Percentiles rank a stretch among this genome's conserved stretches.
These are phyloP conservation scores for Metarhizium album DNA, from an alignment of 2,329 filamentous ascomycete genomes.

Conservation along the genomic window DNA sequence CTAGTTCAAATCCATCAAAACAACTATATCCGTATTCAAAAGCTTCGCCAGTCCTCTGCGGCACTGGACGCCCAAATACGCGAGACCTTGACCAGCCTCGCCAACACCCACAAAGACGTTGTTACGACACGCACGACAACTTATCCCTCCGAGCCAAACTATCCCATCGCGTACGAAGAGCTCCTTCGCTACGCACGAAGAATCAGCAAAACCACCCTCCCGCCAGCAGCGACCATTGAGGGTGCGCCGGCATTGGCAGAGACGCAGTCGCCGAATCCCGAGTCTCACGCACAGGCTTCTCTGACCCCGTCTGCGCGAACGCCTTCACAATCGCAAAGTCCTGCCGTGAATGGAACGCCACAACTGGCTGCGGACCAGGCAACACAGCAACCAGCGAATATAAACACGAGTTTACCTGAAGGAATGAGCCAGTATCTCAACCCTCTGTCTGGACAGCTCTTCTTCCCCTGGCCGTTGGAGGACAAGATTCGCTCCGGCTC, in stretches of 20 bases:
- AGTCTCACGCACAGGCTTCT: constrained; percentile 18
- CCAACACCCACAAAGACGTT: constrained; percentile 63
- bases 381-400: constrained; percentile 23
- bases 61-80: constrained; percentile 63
- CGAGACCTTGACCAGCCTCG: constrained; percentile 57
- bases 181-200: constrained; percentile 68
- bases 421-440: constrained; percentile 41
- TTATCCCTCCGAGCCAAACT: constrained; percentile 39
- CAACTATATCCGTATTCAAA: constrained; percentile 58
- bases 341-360: constrained; percentile 22
- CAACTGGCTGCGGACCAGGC: constrained; percentile 18
- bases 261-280: constrained; percentile 17
- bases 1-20: constrained; percentile 64
- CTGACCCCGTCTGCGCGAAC: constrained; percentile 22
- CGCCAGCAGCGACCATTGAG: constrained; percentile 45
- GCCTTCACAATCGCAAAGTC: constrained; percentile 24
- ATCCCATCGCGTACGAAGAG: constrained; percentile 57
- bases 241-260: constrained; percentile 21
- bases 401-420: constrained; percentile 35
- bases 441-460: constrained; percentile 45
- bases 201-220: constrained; percentile 71
- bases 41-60: constrained; percentile 55
- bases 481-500: constrained; percentile 59
- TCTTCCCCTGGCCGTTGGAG: constrained; percentile 67
- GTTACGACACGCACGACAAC: constrained; percentile 49